phyloP scores from a whole-genome alignment of 1,139 yeast species.

The Diutina catenulata region DNA sequence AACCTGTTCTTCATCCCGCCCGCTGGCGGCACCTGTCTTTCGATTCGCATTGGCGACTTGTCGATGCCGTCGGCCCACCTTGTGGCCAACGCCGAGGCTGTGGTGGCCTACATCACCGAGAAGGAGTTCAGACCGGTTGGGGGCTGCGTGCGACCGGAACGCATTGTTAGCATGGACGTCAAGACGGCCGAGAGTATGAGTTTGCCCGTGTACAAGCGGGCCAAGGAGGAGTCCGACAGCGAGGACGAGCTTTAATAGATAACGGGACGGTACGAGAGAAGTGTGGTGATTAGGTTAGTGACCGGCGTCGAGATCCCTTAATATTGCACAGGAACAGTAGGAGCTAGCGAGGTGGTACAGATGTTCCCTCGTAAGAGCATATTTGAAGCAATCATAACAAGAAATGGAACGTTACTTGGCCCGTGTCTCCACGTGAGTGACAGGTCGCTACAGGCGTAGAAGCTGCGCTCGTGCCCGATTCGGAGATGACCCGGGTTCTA shows the following conservation, averaged over 20 bases:
- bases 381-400: no score
- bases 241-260: neutral
- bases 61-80: constrained; percentile 33
- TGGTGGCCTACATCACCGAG: constrained; percentile 38
- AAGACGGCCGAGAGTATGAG: constrained; percentile 57
- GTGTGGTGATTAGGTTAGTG: no score
- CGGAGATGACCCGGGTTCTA: no score
- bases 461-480: no score
- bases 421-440: no score
- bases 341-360: no score
- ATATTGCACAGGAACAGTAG: no score
- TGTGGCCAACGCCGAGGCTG: constrained; percentile 42
- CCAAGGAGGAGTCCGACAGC: neutral
- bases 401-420: no score
- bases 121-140: constrained; percentile 43
- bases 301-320: no score
- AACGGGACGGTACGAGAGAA: no score
- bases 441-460: no score
- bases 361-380: no score
- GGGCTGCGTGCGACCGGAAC: constrained; percentile 35
- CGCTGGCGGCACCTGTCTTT: constrained; percentile 39
- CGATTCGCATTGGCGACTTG: constrained; percentile 42
- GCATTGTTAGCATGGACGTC: constrained; percentile 40
- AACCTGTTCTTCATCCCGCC: constrained; percentile 52
- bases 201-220: constrained; percentile 21